A percentile compares a stretch with the other conserved stretches of the same genome.
These are phyloP conservation scores for Colletotrichum tabaci DNA, from an alignment of 2,329 filamentous ascomycete species.

Conservation along the genomic window DNA sequence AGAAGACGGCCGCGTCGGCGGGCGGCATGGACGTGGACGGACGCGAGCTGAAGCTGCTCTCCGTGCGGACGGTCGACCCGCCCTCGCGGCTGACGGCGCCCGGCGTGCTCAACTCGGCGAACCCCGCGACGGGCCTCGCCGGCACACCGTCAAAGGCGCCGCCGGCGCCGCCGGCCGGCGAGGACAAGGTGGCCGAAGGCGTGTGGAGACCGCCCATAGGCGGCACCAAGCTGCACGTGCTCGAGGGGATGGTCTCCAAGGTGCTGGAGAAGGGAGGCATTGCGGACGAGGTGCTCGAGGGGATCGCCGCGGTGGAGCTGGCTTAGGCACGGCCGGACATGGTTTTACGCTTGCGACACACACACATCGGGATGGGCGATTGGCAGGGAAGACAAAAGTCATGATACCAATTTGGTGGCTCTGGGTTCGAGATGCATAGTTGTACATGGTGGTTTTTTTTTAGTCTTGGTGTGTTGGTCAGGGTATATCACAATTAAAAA, in stretches of 20 bases:
- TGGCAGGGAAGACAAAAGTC: conserved; percentile 20
- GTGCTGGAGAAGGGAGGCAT: conserved; percentile 85
- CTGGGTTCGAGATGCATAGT: conserved; percentile 21
- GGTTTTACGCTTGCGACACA: conserved; percentile 24
- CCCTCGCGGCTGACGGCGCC: conserved; percentile 81
- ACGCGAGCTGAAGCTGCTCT: conserved; percentile 71
- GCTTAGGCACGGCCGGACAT: conserved; percentile 55
- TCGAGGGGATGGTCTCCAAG: conserved; percentile 82
- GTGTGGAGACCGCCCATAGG: conserved; percentile 91
- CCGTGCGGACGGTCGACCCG: conserved; percentile 81
- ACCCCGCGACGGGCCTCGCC: conserved; percentile 65
- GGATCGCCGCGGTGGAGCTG: conserved; percentile 82
- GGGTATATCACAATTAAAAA: conserved; percentile 35
- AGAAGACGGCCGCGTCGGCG: conserved; percentile 44
- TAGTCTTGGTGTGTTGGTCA: not conserved
- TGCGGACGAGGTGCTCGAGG: conserved; percentile 87
- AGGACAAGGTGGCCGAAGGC: conserved; percentile 74
- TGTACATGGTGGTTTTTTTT: conserved; percentile 30
- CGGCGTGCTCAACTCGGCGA: conserved; percentile 76
- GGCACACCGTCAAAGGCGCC: conserved; percentile 53
- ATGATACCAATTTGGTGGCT: conserved; percentile 38
- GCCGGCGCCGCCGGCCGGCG: conserved; percentile 58
- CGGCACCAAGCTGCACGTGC: conserved; percentile 81
- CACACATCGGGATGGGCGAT: conserved; percentile 14
- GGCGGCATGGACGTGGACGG: conserved; percentile 60